These are phyloP conservation scores for Pichia occidentalis DNA, from an alignment of 805 yeast genomes.

Conservation along the genomic window DNA sequence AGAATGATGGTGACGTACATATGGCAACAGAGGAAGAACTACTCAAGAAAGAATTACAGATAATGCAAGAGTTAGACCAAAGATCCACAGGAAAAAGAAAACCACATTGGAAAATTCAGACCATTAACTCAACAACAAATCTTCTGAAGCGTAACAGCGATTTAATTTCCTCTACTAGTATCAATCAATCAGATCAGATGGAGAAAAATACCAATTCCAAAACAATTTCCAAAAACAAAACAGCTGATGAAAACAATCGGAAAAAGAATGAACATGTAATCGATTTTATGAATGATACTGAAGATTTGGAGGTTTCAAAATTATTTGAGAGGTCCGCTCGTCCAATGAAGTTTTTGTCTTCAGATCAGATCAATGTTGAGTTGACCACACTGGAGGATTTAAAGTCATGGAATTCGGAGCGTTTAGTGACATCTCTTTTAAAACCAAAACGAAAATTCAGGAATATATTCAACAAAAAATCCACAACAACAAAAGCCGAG, in stretches of 20 bases:
- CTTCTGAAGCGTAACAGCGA: neutral
- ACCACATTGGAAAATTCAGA: constrained; percentile 12
- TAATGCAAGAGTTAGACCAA: constrained; percentile 8
- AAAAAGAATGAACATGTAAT: constrained; percentile 10
- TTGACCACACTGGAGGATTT: constrained; percentile 28
- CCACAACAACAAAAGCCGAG: neutral
- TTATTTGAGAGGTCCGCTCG: constrained; percentile 18
- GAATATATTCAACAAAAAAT: constrained; percentile 15
- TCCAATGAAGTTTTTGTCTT: neutral
- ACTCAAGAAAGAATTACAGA: neutral
- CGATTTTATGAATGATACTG: constrained; percentile 21
- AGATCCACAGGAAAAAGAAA: neutral
- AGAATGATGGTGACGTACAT: neutral
- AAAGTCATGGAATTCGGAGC: constrained; percentile 58
- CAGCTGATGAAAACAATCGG: neutral
- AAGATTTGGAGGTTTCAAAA: constrained; percentile 17
- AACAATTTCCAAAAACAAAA: neutral
- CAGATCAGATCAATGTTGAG: constrained; percentile 4
- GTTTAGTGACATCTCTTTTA: constrained; percentile 58
- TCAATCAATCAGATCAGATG: too few relatives aligned
- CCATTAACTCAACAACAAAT: constrained; percentile 3
- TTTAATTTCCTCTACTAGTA: too few relatives aligned
- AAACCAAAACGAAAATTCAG: constrained; percentile 43
- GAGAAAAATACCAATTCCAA: too few relatives aligned
- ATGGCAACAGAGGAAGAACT: constrained; percentile 1